Evolutionary conservation across 805 yeast species (phyloP).

Genomic region (Nakazawaea populi): DNA sequence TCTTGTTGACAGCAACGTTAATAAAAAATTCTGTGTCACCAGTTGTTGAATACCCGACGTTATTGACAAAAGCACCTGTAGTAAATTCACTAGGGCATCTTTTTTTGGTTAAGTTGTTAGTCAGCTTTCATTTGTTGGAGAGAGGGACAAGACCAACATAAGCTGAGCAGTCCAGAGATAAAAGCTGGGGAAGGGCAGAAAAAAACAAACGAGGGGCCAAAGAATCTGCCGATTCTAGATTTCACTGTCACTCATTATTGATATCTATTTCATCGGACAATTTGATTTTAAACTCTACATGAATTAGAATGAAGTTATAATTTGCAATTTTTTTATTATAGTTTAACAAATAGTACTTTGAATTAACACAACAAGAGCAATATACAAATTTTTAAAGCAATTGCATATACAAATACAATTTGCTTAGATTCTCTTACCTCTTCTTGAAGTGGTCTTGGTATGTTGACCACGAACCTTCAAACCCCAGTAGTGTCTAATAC

Average conservation of each 20-base stretch:
- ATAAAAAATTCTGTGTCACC: too few relatives aligned
- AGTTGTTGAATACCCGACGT: background rate
- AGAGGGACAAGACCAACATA: too few relatives aligned
- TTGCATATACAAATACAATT: background rate
- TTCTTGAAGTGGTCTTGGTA: constrained; percentile 99
- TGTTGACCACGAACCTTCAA: constrained; percentile 99
- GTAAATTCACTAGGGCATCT: background rate
- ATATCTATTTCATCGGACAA: too few relatives aligned
- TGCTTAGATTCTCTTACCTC: constrained; percentile 42
- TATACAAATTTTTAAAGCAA: background rate
- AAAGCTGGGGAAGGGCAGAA: background rate
- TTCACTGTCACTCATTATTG: too few relatives aligned
- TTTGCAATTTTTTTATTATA: background rate
- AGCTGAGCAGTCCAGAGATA: background rate
- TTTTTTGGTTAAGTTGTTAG: background rate
- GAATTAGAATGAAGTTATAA: background rate
- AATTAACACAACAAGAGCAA: background rate
- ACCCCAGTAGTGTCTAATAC: constrained; percentile 99
- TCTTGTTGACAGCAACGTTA: background rate
- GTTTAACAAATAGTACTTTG: background rate
- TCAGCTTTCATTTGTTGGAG: too few relatives aligned
- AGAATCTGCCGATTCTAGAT: too few relatives aligned
- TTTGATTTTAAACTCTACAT: too few relatives aligned
- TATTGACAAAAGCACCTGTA: background rate
- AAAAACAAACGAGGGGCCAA: background rate